Evolutionary conservation across 495 filamentous ascomycete species (phyloP).

Genomic region (Penicillium malachiteum): DNA sequence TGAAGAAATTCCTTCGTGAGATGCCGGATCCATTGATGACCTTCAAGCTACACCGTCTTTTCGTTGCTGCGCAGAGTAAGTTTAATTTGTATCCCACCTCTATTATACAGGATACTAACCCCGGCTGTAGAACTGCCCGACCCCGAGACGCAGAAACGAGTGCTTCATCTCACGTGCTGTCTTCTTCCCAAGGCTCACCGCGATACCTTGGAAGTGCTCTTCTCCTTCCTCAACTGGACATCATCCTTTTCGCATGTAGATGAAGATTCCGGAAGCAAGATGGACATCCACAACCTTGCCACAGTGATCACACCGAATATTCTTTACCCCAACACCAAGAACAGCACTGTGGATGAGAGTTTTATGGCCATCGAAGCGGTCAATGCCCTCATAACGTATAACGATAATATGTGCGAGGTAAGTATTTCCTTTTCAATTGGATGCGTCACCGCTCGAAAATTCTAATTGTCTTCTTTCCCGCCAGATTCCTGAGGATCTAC

Average conservation of each 20-base stretch:
- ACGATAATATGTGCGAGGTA: conserved; percentile 96
- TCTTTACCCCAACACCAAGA: conserved; percentile 72
- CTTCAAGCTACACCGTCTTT: conserved; percentile 89
- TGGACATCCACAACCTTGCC: conserved; percentile 97
- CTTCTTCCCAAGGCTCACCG: conserved; percentile 89
- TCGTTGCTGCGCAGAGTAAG: conserved; percentile 83
- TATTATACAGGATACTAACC: conserved; percentile 21
- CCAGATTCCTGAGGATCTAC: conserved; percentile 89
- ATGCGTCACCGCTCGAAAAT: conserved; percentile 4
- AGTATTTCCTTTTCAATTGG: conserved; percentile 30
- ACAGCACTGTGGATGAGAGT: conserved; percentile 70
- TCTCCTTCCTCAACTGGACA: conserved; percentile 96
- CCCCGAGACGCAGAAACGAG: conserved; percentile 74
- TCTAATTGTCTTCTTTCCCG: background rate
- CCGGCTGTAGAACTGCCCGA: conserved; percentile 70
- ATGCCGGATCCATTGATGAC: conserved; percentile 94
- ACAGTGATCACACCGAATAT: conserved; percentile 99
- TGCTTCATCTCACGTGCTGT: conserved; percentile 91
- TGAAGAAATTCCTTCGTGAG: conserved; percentile 94
- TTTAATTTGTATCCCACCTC: conserved; percentile 2
- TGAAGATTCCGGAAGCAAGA: conserved; percentile 88
- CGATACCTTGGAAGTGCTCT: conserved; percentile 92
- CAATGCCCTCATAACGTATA: conserved; percentile 82
- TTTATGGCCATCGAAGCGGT: conserved; percentile 93
- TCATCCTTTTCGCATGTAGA: conserved; percentile 97